Evolutionary conservation across 1,284 basidiomycete genomes (phyloP), one percentile per base, ranked within the genome.

Genomic region (Thelephora terrestris): DNA sequence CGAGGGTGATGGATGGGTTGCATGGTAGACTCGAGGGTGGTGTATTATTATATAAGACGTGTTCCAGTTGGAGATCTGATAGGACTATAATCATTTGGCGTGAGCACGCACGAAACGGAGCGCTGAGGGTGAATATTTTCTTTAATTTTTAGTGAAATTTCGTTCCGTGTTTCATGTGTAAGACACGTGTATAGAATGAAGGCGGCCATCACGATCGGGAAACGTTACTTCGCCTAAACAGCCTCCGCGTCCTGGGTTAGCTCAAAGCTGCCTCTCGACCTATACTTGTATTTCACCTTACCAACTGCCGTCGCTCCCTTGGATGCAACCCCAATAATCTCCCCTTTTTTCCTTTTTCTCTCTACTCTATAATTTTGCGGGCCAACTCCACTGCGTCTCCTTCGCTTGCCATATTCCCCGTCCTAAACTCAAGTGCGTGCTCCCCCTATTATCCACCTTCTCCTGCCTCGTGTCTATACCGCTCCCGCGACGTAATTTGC

Each of bases 1-100:
- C n/a, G 79, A 66, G 80, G 66, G 75, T 63, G 57, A 53, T 45
- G 51, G 42, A 46, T 48, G 39, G 18, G 21, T 14, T 9, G n/a
- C n/a, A 5, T 20, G 39, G 39, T 39, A 39, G 39, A 12, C 29
- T 14, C 9, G 12, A 6, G 29, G 7, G 4, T 32, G 29, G 29
- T 32, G 29, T 14, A 32, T 32, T 32, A 12, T 32, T 32, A 32
- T 32, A 32, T 32, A 32, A 32, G 29, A 32, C 29, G 14, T 10
- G 29, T 32, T 32, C 29, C 29, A 32, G 7, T 14, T 5, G 9
- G 29, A 32, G 29, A 3, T 32, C 29, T 32, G 29, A 32, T 32
- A 32, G 29, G 3, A 32, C 29, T 14, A 32, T 32, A 32, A 32
- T 32, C 7, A 14, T 32, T 32, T 6, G 29, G 14, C 29, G 5